Evolutionary conservation across 352 stramenopile genomes (phyloP).

Genomic region (Chrysophaeum taylorii): DNA sequence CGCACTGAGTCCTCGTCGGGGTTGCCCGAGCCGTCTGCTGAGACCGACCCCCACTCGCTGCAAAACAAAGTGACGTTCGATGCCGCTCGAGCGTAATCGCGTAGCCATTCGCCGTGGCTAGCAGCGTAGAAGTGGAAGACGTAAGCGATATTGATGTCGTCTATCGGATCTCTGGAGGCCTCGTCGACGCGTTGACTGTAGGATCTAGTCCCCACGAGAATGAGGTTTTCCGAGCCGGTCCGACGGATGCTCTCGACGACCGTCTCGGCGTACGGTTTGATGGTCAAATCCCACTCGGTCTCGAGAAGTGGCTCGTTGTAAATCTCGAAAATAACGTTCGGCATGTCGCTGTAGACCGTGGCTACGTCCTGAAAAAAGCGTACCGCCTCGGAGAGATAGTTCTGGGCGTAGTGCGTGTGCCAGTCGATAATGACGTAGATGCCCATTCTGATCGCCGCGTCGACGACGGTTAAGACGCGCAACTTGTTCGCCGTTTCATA

Average conservation of each 20-base stretch:
- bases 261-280: neutral
- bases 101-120: neutral
- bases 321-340: conserved; percentile 15
- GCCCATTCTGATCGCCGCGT: neutral
- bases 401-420: conserved; percentile 12
- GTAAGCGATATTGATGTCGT: conserved; percentile 9
- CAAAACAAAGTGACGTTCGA: no score
- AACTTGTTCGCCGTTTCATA: neutral
- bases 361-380: conserved; percentile 17
- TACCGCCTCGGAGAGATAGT: neutral
- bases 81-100: no score
- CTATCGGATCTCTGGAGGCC: neutral
- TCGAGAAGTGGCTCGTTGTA: conserved; percentile 11
- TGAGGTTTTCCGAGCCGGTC: neutral
- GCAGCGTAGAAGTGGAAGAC: conserved; percentile 5
- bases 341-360: neutral
- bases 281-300: neutral
- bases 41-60: no score
- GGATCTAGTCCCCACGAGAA: neutral
- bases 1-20: no score
- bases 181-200: neutral
- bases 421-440: conserved; percentile 21
- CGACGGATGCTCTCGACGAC: neutral
- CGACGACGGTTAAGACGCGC: conserved; percentile 2
- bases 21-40: no score